Percentiles rank a stretch among this genome's conserved stretches.
phyloP scores from a whole-genome alignment of 805 yeast genomes.

The Yamadazyma paraphyllophila region DNA sequence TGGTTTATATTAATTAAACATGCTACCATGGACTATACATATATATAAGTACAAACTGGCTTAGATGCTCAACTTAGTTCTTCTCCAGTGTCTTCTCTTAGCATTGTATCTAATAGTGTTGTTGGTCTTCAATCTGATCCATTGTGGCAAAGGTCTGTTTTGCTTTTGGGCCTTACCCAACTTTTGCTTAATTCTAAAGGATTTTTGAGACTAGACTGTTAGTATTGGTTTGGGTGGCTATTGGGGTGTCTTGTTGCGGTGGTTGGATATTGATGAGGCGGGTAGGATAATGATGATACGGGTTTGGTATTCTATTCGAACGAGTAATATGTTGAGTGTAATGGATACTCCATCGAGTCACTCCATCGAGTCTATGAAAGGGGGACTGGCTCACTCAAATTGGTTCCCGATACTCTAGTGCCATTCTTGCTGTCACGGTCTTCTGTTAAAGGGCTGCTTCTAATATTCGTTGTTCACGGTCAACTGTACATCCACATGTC shows the following conservation, averaged over 20 bases:
- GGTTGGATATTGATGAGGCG: no score
- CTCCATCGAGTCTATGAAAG: no score
- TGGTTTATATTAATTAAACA: constrained; percentile 8
- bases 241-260: background rate
- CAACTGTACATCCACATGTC: no score
- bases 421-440: no score
- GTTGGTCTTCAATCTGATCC: constrained; percentile 98
- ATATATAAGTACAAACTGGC: constrained; percentile 13
- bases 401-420: no score
- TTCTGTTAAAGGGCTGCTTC: no score
- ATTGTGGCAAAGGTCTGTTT: constrained; percentile 99
- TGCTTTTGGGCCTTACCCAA: constrained; percentile 98
- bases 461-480: no score
- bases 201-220: constrained; percentile 75
- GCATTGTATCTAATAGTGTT: constrained; percentile 98
- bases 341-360: no score
- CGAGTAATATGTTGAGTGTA: no score
- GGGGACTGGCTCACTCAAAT: no score
- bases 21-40: constrained; percentile 8
- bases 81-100: constrained; percentile 99
- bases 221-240: constrained; percentile 27
- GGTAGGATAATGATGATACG: no score
- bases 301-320: no score
- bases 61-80: constrained; percentile 98
- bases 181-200: constrained; percentile 96